Evolutionary conservation across 2,329 filamentous ascomycete genomes (phyloP).

Genomic region (Pseudovirgaria hyperparasitica): DNA sequence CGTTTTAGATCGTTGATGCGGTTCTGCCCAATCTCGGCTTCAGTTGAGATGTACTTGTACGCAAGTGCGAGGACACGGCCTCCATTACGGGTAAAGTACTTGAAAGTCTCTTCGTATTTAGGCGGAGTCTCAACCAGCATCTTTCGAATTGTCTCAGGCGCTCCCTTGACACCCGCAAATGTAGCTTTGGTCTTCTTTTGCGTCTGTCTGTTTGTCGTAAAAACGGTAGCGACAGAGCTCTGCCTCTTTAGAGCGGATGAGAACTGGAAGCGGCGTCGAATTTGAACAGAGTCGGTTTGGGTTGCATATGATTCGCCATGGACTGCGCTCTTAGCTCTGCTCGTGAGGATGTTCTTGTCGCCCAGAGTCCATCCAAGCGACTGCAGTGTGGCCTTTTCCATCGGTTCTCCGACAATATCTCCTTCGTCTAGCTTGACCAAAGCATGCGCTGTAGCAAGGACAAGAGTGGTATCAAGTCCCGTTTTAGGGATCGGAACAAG

Average conservation of each 20-base stretch:
- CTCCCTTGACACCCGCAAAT: slow-evolving; percentile 92
- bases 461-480: slow-evolving; percentile 73
- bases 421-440: slow-evolving; percentile 94
- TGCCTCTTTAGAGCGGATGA: slow-evolving; percentile 93
- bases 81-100: slow-evolving; percentile 92
- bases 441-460: slow-evolving; percentile 88
- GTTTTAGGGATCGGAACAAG: slow-evolving; percentile 60
- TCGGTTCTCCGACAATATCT: slow-evolving; percentile 92
- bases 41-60: slow-evolving; percentile 78
- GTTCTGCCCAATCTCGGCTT: slow-evolving; percentile 67
- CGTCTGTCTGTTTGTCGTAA: slow-evolving; percentile 56
- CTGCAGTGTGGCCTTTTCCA: slow-evolving; percentile 90
- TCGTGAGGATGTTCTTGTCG: slow-evolving; percentile 70
- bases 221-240: slow-evolving; percentile 79
- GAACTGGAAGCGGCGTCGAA: slow-evolving; percentile 96
- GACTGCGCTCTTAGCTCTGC: slow-evolving; percentile 42
- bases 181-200: slow-evolving; percentile 71
- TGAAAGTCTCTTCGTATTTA: slow-evolving; percentile 95
- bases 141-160: slow-evolving; percentile 89
- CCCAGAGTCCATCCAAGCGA: slow-evolving; percentile 91
- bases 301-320: slow-evolving; percentile 36
- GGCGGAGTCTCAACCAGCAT: slow-evolving; percentile 75
- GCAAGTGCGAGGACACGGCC: slow-evolving; percentile 87
- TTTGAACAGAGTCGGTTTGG: slow-evolving; percentile 67
- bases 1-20: slow-evolving; percentile 91